These are phyloP conservation scores for Hordeum vulgare DNA, from an alignment of 176 grass and related monocot genomes.

Conservation along the genomic window DNA sequence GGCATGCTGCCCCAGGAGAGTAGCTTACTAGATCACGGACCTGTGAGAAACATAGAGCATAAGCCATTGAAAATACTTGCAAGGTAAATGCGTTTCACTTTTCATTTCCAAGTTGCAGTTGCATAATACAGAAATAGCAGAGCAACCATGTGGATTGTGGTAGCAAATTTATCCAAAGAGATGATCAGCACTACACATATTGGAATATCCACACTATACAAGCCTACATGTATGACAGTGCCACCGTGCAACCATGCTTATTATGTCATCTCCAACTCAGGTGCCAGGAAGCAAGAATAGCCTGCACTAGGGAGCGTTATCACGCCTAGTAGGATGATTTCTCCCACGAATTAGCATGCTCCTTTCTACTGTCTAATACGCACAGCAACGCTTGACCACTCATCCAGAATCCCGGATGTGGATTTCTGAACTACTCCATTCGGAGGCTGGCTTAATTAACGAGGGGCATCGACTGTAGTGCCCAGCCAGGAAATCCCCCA, in stretches of 20 bases:
- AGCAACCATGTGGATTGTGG: not conserved
- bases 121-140: not conserved
- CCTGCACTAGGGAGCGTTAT: not conserved
- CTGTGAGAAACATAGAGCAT: not conserved
- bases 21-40: not conserved
- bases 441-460: not conserved
- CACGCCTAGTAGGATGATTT: not conserved
- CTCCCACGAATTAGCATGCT: not conserved
- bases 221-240: not conserved
- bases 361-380: not conserved
- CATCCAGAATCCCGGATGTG: not conserved
- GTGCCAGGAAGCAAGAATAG: not conserved
- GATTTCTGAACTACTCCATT: not conserved
- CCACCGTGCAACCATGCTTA: not conserved
- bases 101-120: not conserved
- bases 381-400: not conserved
- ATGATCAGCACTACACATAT: not conserved
- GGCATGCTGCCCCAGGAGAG: constrained; percentile 42
- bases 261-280: not conserved
- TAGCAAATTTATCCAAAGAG: not conserved
- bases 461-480: not conserved
- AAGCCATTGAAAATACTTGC: not conserved
- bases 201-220: not conserved
- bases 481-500: not conserved
- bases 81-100: not conserved